Evolutionary conservation across 805 yeast species (phyloP).

Genomic region (Suhomyces pyralidae): DNA sequence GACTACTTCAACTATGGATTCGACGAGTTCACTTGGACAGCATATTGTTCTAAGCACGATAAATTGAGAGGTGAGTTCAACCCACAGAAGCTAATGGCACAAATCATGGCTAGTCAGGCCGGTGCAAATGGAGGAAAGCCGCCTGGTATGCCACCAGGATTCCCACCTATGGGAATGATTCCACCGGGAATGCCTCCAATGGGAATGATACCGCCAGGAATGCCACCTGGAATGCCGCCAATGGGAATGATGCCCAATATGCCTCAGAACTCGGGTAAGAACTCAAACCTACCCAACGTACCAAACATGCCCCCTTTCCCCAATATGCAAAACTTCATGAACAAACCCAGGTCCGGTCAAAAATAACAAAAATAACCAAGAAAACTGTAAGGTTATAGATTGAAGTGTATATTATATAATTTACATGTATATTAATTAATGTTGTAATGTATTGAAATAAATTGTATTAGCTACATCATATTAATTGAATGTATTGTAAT

Average conservation of each 20-base stretch:
- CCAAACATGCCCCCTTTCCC: constrained; percentile 21
- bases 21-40: constrained; percentile 94
- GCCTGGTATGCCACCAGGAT: constrained; percentile 10
- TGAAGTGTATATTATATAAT: not conserved
- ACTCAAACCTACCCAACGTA: constrained; percentile 20
- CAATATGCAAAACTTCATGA: constrained; percentile 17
- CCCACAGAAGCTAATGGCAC: constrained; percentile 74
- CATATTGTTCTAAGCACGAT: constrained; percentile 87
- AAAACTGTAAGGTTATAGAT: too few relatives aligned
- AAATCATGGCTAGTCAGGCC: constrained; percentile 42
- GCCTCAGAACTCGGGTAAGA: constrained; percentile 19
- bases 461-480: too few relatives aligned
- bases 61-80: constrained; percentile 74
- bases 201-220: constrained; percentile 10
- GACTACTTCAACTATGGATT: constrained; percentile 97
- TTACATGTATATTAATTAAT: not conserved
- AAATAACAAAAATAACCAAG: not conserved
- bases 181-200: constrained; percentile 15
- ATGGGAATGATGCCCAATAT: constrained; percentile 22
- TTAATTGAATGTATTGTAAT: not conserved
- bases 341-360: constrained; percentile 4
- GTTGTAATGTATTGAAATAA: too few relatives aligned
- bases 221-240: constrained; percentile 12
- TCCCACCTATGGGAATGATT: constrained; percentile 25
- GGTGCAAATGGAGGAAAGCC: constrained; percentile 8